Conservation (phyloP, 495 filamentous ascomycete genomes). For the Aspergillus diversus region DNA sequence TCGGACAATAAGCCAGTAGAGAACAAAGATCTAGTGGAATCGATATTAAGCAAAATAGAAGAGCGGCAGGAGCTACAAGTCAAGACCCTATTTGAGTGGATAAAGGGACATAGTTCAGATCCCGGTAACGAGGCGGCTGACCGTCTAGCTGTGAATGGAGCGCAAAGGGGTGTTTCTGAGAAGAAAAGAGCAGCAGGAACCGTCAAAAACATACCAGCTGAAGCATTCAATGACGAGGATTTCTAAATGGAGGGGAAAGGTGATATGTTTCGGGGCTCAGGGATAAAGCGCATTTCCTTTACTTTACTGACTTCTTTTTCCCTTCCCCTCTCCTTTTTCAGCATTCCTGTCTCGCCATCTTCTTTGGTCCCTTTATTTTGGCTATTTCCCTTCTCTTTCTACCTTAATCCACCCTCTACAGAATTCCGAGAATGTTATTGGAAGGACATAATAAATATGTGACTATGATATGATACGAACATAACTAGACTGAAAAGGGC, state of each 20-base stretch:
- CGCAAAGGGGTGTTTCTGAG: slow-evolving; percentile 42
- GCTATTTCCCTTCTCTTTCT: background rate
- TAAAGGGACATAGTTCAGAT: slow-evolving; percentile 77
- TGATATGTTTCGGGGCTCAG: slow-evolving; percentile 16
- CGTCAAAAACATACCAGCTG: slow-evolving; percentile 34
- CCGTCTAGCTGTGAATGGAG: slow-evolving; percentile 68
- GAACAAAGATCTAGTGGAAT: slow-evolving; percentile 82
- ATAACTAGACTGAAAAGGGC: too few relatives aligned
- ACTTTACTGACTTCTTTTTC: background rate
- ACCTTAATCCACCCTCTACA: background rate
- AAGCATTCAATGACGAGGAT: slow-evolving; percentile 37
- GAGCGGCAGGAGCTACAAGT: slow-evolving; percentile 63
- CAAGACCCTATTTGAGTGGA: slow-evolving; percentile 77
- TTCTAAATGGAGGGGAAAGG: slow-evolving; percentile 1
- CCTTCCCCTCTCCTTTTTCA: background rate
- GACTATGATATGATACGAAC: too few relatives aligned
- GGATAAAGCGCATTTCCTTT: background rate
- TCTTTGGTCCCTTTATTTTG: background rate
- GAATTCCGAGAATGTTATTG: background rate
- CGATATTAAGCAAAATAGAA: slow-evolving; percentile 72
- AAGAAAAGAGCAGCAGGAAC: slow-evolving; percentile 34
- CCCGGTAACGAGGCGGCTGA: slow-evolving; percentile 82
- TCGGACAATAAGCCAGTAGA: slow-evolving; percentile 69
- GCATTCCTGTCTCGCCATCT: background rate
- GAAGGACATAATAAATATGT: background rate